A percentile compares a stretch with the other conserved stretches of the same genome.
These are phyloP conservation scores for Rasamsonia emersonii DNA, from an alignment of 2,329 filamentous ascomycete genomes.

Conservation along the genomic window DNA sequence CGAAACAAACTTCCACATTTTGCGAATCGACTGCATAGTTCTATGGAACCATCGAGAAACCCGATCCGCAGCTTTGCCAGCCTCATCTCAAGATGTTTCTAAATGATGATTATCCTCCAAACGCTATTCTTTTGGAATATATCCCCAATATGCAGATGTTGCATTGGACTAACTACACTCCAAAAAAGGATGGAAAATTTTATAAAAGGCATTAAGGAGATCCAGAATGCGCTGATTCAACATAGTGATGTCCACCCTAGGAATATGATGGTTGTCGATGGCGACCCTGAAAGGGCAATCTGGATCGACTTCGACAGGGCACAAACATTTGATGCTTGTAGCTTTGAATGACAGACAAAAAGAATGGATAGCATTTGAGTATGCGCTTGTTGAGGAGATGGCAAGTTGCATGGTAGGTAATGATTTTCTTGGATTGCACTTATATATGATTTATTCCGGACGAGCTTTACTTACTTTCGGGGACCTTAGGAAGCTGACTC, in stretches of 20 bases:
- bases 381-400: too few relatives aligned
- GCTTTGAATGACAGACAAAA: constrained; percentile 21
- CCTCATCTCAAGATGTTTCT: constrained; percentile 9
- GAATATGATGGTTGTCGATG: constrained; percentile 12
- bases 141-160: constrained; percentile 9
- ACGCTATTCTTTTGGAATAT: constrained; percentile 11
- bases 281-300: constrained; percentile 10
- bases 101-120: constrained; percentile 9
- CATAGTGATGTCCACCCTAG: constrained; percentile 9
- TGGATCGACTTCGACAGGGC: constrained; percentile 8
- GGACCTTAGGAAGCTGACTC: too few relatives aligned
- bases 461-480: too few relatives aligned
- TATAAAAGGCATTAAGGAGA: constrained; percentile 8
- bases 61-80: constrained; percentile 7
- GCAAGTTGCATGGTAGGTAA: too few relatives aligned
- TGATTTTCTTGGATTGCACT: too few relatives aligned
- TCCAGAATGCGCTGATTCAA: constrained; percentile 9
- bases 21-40: not conserved
- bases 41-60: constrained; percentile 6
- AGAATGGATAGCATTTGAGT: too few relatives aligned
- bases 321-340: constrained; percentile 2
- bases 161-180: constrained; percentile 5
- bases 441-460: too few relatives aligned
- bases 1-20: not conserved
- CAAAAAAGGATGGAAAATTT: constrained; percentile 6